Percentiles rank a stretch among this genome's conserved stretches.
Evolutionary conservation across 1,284 basidiomycete genomes (phyloP).

Genomic region (Trametes polyzona): DNA sequence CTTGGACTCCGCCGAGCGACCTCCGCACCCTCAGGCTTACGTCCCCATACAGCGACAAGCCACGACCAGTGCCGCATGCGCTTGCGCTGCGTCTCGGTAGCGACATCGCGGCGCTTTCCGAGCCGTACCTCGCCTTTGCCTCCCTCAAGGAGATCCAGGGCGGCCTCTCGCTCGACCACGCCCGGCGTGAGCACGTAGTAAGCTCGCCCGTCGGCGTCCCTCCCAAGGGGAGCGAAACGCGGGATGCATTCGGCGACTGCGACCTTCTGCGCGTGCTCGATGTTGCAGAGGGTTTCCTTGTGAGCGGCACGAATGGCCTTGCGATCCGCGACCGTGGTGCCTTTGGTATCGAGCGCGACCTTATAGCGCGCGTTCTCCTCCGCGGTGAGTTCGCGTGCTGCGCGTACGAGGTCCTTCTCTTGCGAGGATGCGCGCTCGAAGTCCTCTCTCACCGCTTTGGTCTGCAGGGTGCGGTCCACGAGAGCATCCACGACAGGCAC

Average conservation of each 20-base stretch:
- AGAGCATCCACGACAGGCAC: constrained; percentile 64
- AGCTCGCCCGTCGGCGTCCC: constrained; percentile 41
- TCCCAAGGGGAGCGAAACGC: constrained; percentile 41
- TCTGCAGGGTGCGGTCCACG: constrained; percentile 52
- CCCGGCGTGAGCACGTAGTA: constrained; percentile 42
- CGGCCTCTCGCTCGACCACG: constrained; percentile 37
- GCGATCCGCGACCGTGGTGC: constrained; percentile 1
- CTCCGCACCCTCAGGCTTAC: constrained; percentile 43
- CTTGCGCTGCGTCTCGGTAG: constrained; percentile 50
- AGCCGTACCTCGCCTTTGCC: constrained; percentile 33
- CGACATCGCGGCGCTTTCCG: constrained; percentile 40
- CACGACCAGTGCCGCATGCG: constrained; percentile 65
- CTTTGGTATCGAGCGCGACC: constrained; percentile 8
- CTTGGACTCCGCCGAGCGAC: constrained; percentile 30
- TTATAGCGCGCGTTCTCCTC: constrained; percentile 53
- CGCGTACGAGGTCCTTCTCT: constrained; percentile 53
- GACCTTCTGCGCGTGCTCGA: constrained; percentile 39
- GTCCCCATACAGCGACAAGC: constrained; percentile 75
- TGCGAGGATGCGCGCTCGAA: constrained; percentile 59
- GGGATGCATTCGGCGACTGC: constrained; percentile 30
- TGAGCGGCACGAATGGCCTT: constrained; percentile 31
- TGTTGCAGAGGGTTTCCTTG: constrained; percentile 32
- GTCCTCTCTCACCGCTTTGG: constrained; percentile 54
- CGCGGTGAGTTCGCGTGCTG: constrained; percentile 51
- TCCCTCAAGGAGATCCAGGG: constrained; percentile 34